A percentile compares a stretch with the other conserved stretches of the same genome.
Evolutionary conservation across 139 green algal genomes (phyloP).

Genomic region (Trebouxia sp.): DNA sequence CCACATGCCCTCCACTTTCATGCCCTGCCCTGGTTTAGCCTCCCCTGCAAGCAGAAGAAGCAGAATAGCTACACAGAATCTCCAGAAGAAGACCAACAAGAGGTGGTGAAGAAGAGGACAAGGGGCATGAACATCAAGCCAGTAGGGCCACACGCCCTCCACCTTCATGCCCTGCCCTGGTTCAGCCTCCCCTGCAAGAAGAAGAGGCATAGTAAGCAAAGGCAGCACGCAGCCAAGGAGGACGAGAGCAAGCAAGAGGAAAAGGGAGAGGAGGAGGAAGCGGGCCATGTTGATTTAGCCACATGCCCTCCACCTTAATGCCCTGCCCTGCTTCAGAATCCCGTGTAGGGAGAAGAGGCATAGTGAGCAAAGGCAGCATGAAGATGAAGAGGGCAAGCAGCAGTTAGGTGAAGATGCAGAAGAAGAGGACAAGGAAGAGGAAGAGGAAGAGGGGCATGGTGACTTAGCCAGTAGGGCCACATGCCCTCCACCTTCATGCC

Average conservation of each 20-base stretch:
- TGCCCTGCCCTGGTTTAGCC: not conserved
- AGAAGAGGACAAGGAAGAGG: no score
- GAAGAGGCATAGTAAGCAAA: not conserved
- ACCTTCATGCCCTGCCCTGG: slow-evolving; percentile 38
- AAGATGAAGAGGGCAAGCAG: slow-evolving; percentile 46
- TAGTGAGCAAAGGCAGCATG: no score
- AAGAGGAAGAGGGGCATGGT: slow-evolving; percentile 29
- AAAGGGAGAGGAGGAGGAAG: no score
- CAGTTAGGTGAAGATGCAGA: no score
- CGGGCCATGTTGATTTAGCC: no score
- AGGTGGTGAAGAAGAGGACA: slow-evolving; percentile 44
- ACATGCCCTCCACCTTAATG: no score
- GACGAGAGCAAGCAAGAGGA: no score
- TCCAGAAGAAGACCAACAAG: slow-evolving; percentile 50
- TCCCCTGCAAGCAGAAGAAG: not conserved
- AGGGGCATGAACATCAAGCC: slow-evolving; percentile 57
- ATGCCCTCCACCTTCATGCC: slow-evolving; percentile 47
- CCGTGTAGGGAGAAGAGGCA: no score
- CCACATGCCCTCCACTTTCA: slow-evolving; percentile 59
- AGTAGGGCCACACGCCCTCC: slow-evolving; percentile 77
- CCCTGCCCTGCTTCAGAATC: no score
- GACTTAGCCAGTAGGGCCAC: slow-evolving; percentile 85
- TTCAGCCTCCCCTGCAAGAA: not conserved
- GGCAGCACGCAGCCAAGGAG: not conserved
- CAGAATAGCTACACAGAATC: no score